Conservation (phyloP, 371 early-diverging fungal species). For the Rhizomucor pusillus region DNA sequence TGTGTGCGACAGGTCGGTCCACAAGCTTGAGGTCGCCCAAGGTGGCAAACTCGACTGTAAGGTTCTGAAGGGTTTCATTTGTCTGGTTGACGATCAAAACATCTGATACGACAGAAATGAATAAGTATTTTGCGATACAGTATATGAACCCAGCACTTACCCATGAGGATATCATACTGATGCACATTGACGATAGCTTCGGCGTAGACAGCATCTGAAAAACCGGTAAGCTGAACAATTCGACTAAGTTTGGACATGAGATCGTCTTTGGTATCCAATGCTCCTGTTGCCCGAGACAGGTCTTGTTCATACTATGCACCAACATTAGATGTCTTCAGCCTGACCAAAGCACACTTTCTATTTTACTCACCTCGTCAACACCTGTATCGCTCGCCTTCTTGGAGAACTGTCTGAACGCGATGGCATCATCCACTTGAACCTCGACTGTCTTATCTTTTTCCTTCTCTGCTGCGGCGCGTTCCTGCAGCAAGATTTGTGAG, state of each 20-base stretch:
- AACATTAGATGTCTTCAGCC: neutral
- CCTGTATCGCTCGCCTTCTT: constrained; percentile 68
- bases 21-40: constrained; percentile 96
- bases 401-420: constrained; percentile 85
- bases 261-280: constrained; percentile 66
- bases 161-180: constrained; percentile 95
- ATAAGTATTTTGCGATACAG: constrained; percentile 1
- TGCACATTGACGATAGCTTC: constrained; percentile 97
- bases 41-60: constrained; percentile 96
- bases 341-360: neutral
- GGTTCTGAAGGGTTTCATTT: constrained; percentile 90
- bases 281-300: constrained; percentile 84
- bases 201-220: constrained; percentile 98
- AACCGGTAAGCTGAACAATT: constrained; percentile 96
- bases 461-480: constrained; percentile 53
- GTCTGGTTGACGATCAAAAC: constrained; percentile 99
- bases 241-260: constrained; percentile 84
- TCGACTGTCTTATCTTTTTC: constrained; percentile 67
- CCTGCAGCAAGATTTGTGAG: constrained; percentile 12
- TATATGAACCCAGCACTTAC: constrained; percentile 23
- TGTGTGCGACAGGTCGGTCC: constrained; percentile 91
- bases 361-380: constrained; percentile 62
- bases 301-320: constrained; percentile 79
- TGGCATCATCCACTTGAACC: constrained; percentile 85
- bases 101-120: constrained; percentile 46